Base-by-base conservation (phyloP, 2,329 filamentous ascomycete species). In the Zelopaecilomyces penicillatus region DNA sequence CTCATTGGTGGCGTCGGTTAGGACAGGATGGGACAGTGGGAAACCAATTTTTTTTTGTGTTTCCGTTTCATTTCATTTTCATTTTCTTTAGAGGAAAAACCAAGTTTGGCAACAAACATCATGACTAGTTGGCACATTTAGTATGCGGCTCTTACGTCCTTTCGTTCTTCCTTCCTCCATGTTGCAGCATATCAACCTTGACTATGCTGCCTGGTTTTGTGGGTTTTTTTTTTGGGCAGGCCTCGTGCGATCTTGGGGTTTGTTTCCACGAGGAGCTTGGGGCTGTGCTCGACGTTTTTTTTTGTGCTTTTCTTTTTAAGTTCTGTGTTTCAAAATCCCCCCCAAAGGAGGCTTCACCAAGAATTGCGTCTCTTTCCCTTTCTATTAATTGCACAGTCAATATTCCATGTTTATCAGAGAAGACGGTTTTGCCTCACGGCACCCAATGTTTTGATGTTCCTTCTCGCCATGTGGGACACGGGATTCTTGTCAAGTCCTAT, bases 391-490 rank as follows among this genome's bases (percentile, higher is more conserved):
- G 26, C 37, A 39, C 9, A 43, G 43, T 11, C 11, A 36, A 45
- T 33, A 42, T 30, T 31, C 42, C 50, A 53, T 40, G 38, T 40
- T 55, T 57, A 51, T 54, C 52, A 58, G 57, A 55, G 56, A 64
- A 65, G 62, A 65, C 55, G 60, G 60, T 57, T 57, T 58, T 52
- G 63, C 63, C 63, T 65, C 63, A 60, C 63, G 63, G 63, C 63
- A 61, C 52, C 55, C 55, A 52, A 57, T 46, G 54, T 47, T 57
- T 57, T 54, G 50, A 45, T 53, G 51, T 58, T 56, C 12, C 41
- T 37, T 53, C 52, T 37, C 19, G 19, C 19, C 19, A 19, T 19
- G 19, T 19, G 19, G 19, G 19, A 19, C 19, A 19, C 19, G 19
- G 19, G 19, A 19, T 19, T 19, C 19, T 19, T 19, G 19, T 19